Evolutionary conservation across 1,284 basidiomycete genomes (phyloP), one percentile per base, ranked within the genome.

Genomic region (Trichosporon sp.): DNA sequence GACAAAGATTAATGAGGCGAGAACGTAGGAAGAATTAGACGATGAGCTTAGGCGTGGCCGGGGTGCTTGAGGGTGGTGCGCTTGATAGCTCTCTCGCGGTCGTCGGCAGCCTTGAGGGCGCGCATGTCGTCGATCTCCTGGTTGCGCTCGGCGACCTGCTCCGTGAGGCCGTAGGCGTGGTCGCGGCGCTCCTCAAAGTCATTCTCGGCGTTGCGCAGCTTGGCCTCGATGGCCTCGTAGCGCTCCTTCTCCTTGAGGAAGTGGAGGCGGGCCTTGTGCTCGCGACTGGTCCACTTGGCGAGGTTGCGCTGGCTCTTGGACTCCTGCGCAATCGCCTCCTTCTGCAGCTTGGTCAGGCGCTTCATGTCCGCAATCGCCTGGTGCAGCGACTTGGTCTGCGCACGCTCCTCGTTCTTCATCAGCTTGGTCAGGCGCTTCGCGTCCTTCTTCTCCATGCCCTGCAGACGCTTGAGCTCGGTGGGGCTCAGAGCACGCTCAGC

Each of bases 71-170:
- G 76, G 8, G 81, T 80, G 40, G 81, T 75, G 37, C 84, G 71
- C 76, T 85, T 85, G 76, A 83, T 81, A 67, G 81, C 83, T 48
- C 85, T 76, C 75, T 86, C 85, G 64, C 84, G 81, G 73, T 86
- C 85, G 74, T 86, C 85, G 4, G 83, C 84, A 21, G 84, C 84
- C 80, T 85, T 85, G 68, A 83, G 81, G 14, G 79, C 81, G 68
- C 84, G 76, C 40, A 85, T 72, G 71, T 85, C 82, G 71, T 86
- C 85, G 48, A 85, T 78, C 70, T 86, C 85, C 71, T 83, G 78
- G 10, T 40, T 69, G 69, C 66, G 66, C 73, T 83, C 82, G 1
- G 82, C 82, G 3, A 83, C 76, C 71, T 82, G 81, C 38, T 77
- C 75, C 5, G 82, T 83, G 43, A 82, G 73, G 14, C 80, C 81